Base-by-base conservation (phyloP, 78 protist genomes). In the Speleostelium caveatum region DNA sequence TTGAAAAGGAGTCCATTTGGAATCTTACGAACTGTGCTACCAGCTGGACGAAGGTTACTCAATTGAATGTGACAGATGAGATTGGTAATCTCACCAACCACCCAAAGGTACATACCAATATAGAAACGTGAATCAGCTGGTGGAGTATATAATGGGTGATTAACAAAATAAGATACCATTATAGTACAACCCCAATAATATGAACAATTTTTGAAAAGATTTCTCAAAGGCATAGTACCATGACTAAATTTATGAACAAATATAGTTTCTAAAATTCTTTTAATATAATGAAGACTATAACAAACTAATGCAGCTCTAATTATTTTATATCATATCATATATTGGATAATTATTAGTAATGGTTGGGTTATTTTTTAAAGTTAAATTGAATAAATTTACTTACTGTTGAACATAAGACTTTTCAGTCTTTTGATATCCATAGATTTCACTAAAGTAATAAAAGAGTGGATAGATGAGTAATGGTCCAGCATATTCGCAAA, bases 181-280 rank as follows among this genome's bases (percentile, higher is more conserved):
- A 74, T 39, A n/a, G 96, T 96, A 41, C 79, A 76, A 4, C 86
- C 91, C 96, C 96, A 95, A 73, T 96, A 96, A 86, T 96, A 95
- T 22, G 59, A 35, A 51, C 94, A 86, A 69, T 96, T 95, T 59
- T 94, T 96, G 79, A 95, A 87, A 12, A 95, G 7, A 87, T 95
- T 94, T 41, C 32, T 55, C 24, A 96, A 56, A 59, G 98, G 98
- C 97, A 96, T 94, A 17, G 98, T 93, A 33, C 75, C 93, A 72
- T 86, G 63, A 33, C 86, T 55, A 88, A 95, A 96, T 41, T 93
- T 74, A 62, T 96, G 98, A 66, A 96, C 96, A 33, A 95, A 96
- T 30, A 94, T 41, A 0, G 98, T 94, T 72, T 96, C 98, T 39
- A 93, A 75, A 32, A 75, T 45, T 58, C 98, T 65, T 79, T 95